Evolutionary conservation across 2,329 filamentous ascomycete genomes (phyloP), one percentile per base, ranked within the genome.

Genomic region (Zarea fungicola): DNA sequence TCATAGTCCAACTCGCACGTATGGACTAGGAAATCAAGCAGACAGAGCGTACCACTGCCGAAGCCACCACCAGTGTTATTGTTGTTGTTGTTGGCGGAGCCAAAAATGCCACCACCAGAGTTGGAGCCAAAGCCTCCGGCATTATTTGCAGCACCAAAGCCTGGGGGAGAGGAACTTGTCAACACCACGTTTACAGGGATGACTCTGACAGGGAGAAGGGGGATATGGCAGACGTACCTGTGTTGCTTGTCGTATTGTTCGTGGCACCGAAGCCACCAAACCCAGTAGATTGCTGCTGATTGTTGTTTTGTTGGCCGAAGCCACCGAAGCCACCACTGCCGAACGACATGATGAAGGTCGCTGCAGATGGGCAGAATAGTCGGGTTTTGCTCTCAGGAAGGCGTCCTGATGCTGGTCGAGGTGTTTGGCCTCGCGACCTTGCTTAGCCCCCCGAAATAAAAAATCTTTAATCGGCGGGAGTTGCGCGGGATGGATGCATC

Each of bases 221-320:
- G 23, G 53, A 19, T 36, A 9, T 22, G 16, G 16, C 29, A 26
- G 58, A 74, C 77, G 63, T 80, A 84, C 81, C 78, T 67, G 74
- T 62, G 54, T 62, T 62, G 54, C 62, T 66, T 48, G 66, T 64
- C 44, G 62, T 67, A 54, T 60, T 65, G 56, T 61, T 69, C 52
- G 63, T 70, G 48, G 67, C 45, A 32, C 76, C 77, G 52, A 80
- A 84, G 37, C 80, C 80, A 57, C 78, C 78, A 65, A 86, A 86
- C 19, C 69, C 71, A 42, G 65, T 58, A 59, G 66, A 56, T 61
- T 73, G 66, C 19, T 18, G 22, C 25, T 46, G 43, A 49, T 70
- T 72, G 62, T 75, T 81, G 60, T 76, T 81, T 54, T 74, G 76
- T 60, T 76, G 74, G 68, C 80, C 80, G 67, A 85, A 84, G 71